Base-by-base conservation (phyloP, 768 basidiomycete genomes). In the Boletus vinaceobasis region DNA sequence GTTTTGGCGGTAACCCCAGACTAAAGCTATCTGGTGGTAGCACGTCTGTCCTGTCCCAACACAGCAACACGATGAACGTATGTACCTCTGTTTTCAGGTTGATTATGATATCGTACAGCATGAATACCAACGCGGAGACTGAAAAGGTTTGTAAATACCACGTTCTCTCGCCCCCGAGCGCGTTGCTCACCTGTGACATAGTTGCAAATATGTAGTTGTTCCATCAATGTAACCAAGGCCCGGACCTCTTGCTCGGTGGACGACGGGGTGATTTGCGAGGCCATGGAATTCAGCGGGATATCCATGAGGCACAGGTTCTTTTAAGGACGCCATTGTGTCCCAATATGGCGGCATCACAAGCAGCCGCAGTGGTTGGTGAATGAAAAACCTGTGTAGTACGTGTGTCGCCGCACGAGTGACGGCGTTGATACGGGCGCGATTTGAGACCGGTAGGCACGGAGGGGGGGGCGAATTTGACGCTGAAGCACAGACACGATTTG, bases 61-160 rank as follows among this genome's bases (percentile, higher is more conserved):
- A 46, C 7, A 9, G 17, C 19, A 32, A 7, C 7, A 43, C 1
- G 36, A 32, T 21, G 10, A 36, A 43, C n/a, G n/a, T n/a, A 26
- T 46, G 1, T 5, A 62, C 65, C 58, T 67, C 65, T 26, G 37
- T 49, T 23, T 62, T n/a, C 23, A 66, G 26, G 17, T 66, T 66
- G 44, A 57, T 57, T 10, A 58, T 13, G 37, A 65, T 58, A 33
- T 65, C 64, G 36, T 65, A 64, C 10, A 64, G 19, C 53, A 61
- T 66, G 43, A 64, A 58, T 7, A 38, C 21, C 23, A 43, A 19
- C 23, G 54, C 56, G 21, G 64, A 64, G 36, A 60, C 61, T 62
- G 19, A 40, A 48, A 42, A 21, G 5, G 38, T 31, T 21, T 15
- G 43, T 53, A 10, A 47, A 19, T 21, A 8, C 32, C 35, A 21